Base-by-base conservation (phyloP, 768 basidiomycete species). In the Boletus patriciae region DNA sequence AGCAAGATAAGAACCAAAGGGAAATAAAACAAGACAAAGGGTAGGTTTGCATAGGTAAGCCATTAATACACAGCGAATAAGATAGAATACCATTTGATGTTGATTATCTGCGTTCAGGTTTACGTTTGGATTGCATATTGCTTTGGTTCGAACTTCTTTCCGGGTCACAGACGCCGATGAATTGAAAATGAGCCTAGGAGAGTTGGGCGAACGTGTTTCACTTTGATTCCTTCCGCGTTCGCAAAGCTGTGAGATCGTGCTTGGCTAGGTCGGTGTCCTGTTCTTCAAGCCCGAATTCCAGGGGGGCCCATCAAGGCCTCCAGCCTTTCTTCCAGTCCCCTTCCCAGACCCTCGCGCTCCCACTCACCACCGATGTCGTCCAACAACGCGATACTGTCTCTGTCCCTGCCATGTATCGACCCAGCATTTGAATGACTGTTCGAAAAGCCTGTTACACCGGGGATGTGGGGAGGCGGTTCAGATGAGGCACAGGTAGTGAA, bases 311-410 rank as follows among this genome's bases (percentile, higher is more conserved):
- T 78, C 60, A 83, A 66, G 31, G 76, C 78, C 64, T 94, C 92
- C 51, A 95, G 69, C 54, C 92, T 75, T 75, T 94, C 92, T 71
- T 90, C 93, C 47, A 95, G 70, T 0, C 93, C 92, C 57, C 75
- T 81, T 0, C 93, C 92, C 25, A 95, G 69, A 0, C 92, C 92
- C 62, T 92, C 89, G 2, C 92, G 75, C 60, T 91, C 88, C 92
- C 91, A 95, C 72, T 94, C 93, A 0, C 92, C 90, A 10, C 90
- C 90, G 1, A 81, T 73, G 44, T 87, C 87, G 62, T 86, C 86
- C 46, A 83, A 62, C 61, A 85, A 55, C 9, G 73, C 75, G 36
- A 78, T 70, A 21, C 74, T 77, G 55, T 77, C 80, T 23, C 72
- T 78, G 43, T 70, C 72, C 36, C 55, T 65, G n/a, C 63, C 67